Evolutionary conservation across 306 rosid species (phyloP), one percentile per base, ranked within the genome.

Genomic region (Begonia masoniana): DNA sequence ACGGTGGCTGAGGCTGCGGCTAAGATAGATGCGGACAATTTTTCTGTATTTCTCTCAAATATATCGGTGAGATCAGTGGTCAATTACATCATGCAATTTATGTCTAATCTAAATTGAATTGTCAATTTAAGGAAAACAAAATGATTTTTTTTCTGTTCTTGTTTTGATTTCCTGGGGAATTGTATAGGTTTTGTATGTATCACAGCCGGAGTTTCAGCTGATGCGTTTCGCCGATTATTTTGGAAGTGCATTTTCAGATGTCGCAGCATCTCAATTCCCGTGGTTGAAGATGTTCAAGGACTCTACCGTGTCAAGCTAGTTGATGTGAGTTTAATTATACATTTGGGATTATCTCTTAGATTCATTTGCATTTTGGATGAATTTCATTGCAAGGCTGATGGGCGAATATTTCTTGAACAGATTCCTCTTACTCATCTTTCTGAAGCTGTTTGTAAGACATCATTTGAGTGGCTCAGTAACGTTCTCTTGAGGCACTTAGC

Each of bases 151-250:
- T 49, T 7, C 13, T 52, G n/a, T 5, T 45, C 49, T 12, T 5
- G n/a, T 6, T 12, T 12, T n/a, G 49, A 45, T 45, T 45, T 45
- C 15, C 6, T 45, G 49, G 49, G 14, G 49, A 26, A 45, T 45
- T 45, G 49, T 6, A n/a, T 56, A 91, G 97, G 67, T 53, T 10
- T 78, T 92, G 47, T 84, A 72, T 45, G 85, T 76, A 65, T 48
- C 58, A 60, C 82, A 78, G 71, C 82, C 80, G 66, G 82, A 82
- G 0, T 70, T 91, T 52, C 81, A 72, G 75, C 63, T 91, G 79
- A 83, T 91, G 94, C 78, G 85, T 41, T 85, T 91, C 52, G 92
- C 96, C 3, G 96, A 91, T 73, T 85, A 81, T 50, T 85, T 83
- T 58, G 94, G 85, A 41, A 85, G 84, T 48, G 86, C 96, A 43